A percentile compares a stretch with the other conserved stretches of the same genome.
These are phyloP conservation scores for Solanum rostratum DNA, from an alignment of 257 asterid species.

Conservation along the genomic window DNA sequence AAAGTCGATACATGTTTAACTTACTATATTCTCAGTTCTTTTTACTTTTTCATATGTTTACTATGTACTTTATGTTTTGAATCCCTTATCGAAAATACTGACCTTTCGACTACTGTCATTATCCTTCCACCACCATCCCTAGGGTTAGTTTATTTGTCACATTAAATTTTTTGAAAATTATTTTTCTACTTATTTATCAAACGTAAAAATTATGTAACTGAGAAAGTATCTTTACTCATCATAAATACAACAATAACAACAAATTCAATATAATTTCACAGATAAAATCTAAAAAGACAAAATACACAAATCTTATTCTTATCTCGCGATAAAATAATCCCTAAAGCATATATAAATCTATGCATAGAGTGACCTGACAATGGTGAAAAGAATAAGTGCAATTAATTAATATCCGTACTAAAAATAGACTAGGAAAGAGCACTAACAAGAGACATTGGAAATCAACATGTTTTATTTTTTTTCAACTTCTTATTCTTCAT, in stretches of 20 bases:
- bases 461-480: not conserved
- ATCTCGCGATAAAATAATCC: too few species aligned
- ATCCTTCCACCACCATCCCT: not conserved
- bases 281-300: not conserved
- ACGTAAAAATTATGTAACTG: not conserved
- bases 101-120: not conserved
- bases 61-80: not conserved
- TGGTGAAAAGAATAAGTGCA: not conserved
- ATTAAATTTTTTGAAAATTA: not conserved
- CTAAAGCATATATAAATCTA: constrained; percentile 1
- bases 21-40: not conserved
- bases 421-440: constrained; percentile 1
- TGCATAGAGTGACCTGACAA: constrained; percentile 15
- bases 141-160: not conserved
- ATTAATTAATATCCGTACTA: not conserved
- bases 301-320: not conserved
- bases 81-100: not conserved
- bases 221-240: not conserved
- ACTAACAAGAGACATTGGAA: not conserved
- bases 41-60: not conserved
- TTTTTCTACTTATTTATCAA: not conserved
- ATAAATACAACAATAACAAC: not conserved
- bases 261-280: not conserved
- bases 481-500: not conserved
- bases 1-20: not conserved